Evolutionary conservation across 169 alveolate species (phyloP).

Genomic region (Plasmodium chabaudi): DNA sequence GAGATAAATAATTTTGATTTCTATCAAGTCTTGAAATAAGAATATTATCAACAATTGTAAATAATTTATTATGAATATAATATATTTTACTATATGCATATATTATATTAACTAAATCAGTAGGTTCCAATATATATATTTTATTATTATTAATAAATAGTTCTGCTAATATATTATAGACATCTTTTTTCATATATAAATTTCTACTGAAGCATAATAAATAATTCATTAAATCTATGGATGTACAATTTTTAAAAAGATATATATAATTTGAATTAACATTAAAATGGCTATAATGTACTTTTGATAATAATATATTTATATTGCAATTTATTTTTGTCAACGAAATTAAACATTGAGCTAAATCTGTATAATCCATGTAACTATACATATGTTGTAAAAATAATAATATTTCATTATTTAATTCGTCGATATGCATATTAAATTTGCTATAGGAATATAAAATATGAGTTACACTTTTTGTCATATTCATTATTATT

Average conservation of each 20-base stretch:
- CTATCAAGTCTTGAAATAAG: conserved; percentile 20
- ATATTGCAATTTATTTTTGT: conserved; percentile 52
- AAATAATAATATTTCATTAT: conserved; percentile 61
- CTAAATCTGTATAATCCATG: conserved; percentile 37
- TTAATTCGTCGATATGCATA: conserved; percentile 64
- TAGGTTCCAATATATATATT: conserved; percentile 20
- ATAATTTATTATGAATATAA: conserved; percentile 41
- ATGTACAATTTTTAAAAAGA: conserved; percentile 18
- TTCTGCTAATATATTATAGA: conserved; percentile 38
- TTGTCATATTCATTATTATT: conserved; percentile 8
- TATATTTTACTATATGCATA: conserved; percentile 73
- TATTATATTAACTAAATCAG: conserved; percentile 51
- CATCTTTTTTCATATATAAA: conserved; percentile 35
- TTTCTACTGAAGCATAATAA: conserved; percentile 35
- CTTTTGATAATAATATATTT: conserved; percentile 41
- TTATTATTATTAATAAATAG: conserved; percentile 11
- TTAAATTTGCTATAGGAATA: conserved; percentile 54
- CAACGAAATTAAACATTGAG: conserved; percentile 52
- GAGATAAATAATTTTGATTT: conserved; percentile 29
- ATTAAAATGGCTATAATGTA: conserved; percentile 17
- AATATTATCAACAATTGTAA: conserved; percentile 41
- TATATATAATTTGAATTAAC: conserved; percentile 1
- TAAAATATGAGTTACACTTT: conserved; percentile 27
- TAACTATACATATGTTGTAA: conserved; percentile 38
- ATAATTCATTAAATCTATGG: conserved; percentile 53